Base-by-base conservation (phyloP, 2,329 filamentous ascomycete species). In the Venturia asperata region DNA sequence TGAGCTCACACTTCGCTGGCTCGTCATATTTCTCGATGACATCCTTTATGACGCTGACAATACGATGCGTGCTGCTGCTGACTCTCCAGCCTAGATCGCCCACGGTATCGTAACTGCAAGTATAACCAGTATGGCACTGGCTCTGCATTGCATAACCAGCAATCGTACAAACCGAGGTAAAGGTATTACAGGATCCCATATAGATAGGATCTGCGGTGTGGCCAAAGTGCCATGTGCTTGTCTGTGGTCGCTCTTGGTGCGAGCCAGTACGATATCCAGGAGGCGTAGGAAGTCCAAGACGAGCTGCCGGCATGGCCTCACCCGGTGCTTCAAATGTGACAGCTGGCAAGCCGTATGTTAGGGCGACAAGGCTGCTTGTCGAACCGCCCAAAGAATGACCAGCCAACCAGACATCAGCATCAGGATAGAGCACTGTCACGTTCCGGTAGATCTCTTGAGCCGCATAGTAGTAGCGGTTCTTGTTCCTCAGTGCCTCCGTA, bases 171-270 rank as follows among this genome's bases (percentile, higher is more conserved):
- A 88, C 87, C 2, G 93, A 92, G 1, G 90, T 92, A 2, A 90
- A 91, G 41, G 90, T 90, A 71, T 96, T 97, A 77, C 94, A 97
- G 0, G 88, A 90, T 41, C 94, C 94, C 79, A 97, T 92, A 72
- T 88, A 99, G 42, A 99, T 87, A 0, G 94, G 94, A 75, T 99
- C 94, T 0, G 94, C 94, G 0, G 92, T 97, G 72, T 97, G 92
- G 4, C 94, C 94, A 74, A 97, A 93, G 75, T 99, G 94, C 72
- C 87, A 95, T 0, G 89, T 82, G 15, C 91, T 92, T 0, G 91
- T 95, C 71, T 86, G 83, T 66, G 85, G 77, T 52, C 91, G 82
- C 45, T 84, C 82, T 71, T 95, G 91, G 39, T 91, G 88, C 41
- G 84, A 81, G 52, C 83, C 81, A 30, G 91, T 83, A 71, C 92